A percentile compares a stretch with the other conserved stretches of the same genome.
phyloP scores from a whole-genome alignment of 805 yeast genomes.

The Priceomyces castillae region DNA sequence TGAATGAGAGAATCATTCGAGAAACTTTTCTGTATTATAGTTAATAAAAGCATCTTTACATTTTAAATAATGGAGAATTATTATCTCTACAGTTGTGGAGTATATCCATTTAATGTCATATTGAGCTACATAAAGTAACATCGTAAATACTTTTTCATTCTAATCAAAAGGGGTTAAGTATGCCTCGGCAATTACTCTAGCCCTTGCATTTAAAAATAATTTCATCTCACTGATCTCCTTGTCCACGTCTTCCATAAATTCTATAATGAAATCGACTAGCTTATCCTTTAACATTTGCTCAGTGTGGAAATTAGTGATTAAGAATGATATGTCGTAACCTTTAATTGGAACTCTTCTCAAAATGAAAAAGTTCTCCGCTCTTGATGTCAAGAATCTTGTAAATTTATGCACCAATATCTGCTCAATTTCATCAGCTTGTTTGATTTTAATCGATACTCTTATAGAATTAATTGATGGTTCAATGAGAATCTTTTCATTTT shows the following conservation, averaged over 20 bases:
- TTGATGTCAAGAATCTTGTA: constrained; percentile 86
- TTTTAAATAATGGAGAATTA: too few species aligned
- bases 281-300: constrained; percentile 94
- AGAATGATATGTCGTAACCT: constrained; percentile 90
- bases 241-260: constrained; percentile 98
- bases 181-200: constrained; percentile 96
- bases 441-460: constrained; percentile 85
- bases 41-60: neutral
- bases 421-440: constrained; percentile 97
- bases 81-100: neutral
- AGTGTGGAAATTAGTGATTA: constrained; percentile 91
- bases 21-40: neutral
- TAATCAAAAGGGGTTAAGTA: constrained; percentile 82
- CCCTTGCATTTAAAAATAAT: constrained; percentile 92
- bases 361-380: constrained; percentile 93
- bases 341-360: constrained; percentile 86
- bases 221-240: constrained; percentile 98
- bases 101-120: neutral
- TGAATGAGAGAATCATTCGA: too few species aligned
- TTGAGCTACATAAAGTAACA: neutral
- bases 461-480: constrained; percentile 94
- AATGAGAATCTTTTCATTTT: constrained; percentile 85
- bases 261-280: constrained; percentile 93
- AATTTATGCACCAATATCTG: constrained; percentile 91
- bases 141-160: neutral